These are phyloP conservation scores for Hapsidospora chrysogenum DNA, from an alignment of 495 filamentous ascomycete species.

Conservation along the genomic window DNA sequence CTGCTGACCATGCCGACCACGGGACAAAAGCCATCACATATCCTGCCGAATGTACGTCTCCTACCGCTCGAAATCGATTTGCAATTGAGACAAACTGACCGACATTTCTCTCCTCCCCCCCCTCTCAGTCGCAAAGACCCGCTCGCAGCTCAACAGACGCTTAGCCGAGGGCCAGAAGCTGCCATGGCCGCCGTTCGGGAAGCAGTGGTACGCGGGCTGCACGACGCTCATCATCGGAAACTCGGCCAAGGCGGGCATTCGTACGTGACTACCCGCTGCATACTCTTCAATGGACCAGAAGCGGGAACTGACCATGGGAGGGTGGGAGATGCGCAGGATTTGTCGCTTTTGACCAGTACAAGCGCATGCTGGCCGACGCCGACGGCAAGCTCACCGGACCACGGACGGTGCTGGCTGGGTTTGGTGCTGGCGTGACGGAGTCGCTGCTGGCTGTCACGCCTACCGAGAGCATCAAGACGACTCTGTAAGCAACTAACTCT, in stretches of 20 bases:
- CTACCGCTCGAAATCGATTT: no score
- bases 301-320: not conserved
- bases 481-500: slow-evolving; percentile 50
- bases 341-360: slow-evolving; percentile 90
- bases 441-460: slow-evolving; percentile 88
- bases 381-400: slow-evolving; percentile 83
- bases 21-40: slow-evolving; percentile 87
- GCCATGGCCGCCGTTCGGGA: slow-evolving; percentile 89
- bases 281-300: not conserved
- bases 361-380: slow-evolving; percentile 62
- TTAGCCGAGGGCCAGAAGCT: slow-evolving; percentile 68
- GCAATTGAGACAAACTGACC: slow-evolving; percentile 9
- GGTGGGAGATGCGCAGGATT: slow-evolving; percentile 65
- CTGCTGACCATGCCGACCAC: no score
- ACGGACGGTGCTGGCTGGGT: slow-evolving; percentile 79
- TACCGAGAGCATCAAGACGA: slow-evolving; percentile 96
- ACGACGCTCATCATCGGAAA: slow-evolving; percentile 96
- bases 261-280: slow-evolving; percentile 32
- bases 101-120: no score
- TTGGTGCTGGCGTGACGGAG: slow-evolving; percentile 89
- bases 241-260: slow-evolving; percentile 85
- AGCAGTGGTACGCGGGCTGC: slow-evolving; percentile 94
- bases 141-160: slow-evolving; percentile 81
- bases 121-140: slow-evolving; percentile 73
- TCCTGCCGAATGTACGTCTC: slow-evolving; percentile 71